A percentile compares a stretch with the other conserved stretches of the same genome.
Conservation (phyloP, 208 protist genomes). For the Leishmania guyanensis region DNA sequence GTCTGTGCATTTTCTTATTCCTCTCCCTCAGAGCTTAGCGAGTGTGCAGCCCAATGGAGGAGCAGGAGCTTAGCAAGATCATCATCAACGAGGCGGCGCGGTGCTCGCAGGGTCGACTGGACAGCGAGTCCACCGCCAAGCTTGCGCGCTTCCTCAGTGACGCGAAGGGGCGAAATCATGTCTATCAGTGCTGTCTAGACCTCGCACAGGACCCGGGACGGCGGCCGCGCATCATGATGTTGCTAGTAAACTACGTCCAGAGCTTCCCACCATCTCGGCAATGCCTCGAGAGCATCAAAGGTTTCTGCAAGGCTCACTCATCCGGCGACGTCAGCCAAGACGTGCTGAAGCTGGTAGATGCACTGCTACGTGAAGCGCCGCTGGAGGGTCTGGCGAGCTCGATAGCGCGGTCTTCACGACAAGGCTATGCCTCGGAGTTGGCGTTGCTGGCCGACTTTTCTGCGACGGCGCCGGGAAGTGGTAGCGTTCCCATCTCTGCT, state of each 20-base stretch:
- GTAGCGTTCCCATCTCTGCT: conserved; percentile 13
- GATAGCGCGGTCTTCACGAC: conserved; percentile 14
- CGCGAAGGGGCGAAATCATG: conserved; percentile 54
- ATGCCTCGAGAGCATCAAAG: conserved; percentile 43
- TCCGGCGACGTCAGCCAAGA: conserved; percentile 33
- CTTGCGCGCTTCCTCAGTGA: conserved; percentile 47
- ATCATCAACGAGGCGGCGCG: conserved; percentile 36
- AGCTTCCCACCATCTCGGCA: conserved; percentile 70
- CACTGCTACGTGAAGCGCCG: conserved; percentile 27
- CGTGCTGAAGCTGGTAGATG: conserved; percentile 26
- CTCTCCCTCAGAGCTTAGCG: background rate
- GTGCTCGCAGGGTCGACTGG: conserved; percentile 29
- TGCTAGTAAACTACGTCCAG: conserved; percentile 66
- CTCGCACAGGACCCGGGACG: conserved; percentile 60
- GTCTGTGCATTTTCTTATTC: background rate
- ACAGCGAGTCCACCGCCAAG: conserved; percentile 28
- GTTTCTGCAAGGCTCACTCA: conserved; percentile 29
- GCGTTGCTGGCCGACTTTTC: conserved; percentile 23
- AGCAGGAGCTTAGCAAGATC: conserved; percentile 27
- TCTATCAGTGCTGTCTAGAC: conserved; percentile 74
- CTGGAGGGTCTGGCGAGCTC: conserved; percentile 15
- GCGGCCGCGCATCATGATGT: conserved; percentile 53
- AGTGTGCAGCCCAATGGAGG: conserved; percentile 1
- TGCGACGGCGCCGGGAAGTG: background rate
- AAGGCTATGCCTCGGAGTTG: conserved; percentile 35